Conservation (phyloP, 805 yeast species). For the Pichia ethanolica region DNA sequence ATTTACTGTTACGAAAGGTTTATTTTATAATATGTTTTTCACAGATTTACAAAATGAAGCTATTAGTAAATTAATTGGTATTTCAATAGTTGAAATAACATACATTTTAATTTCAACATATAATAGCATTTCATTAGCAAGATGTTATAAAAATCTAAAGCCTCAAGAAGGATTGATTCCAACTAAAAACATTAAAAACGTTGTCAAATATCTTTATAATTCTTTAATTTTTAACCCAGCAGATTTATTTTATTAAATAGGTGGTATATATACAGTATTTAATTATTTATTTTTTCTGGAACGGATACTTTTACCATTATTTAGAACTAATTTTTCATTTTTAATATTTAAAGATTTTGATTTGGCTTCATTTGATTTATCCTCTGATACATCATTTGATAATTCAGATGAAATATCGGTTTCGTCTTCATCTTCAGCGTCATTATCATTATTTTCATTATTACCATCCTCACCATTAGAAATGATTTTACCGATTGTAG, state of each 20-base stretch:
- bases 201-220: background rate
- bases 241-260: background rate
- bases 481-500: background rate
- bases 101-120: background rate
- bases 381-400: background rate
- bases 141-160: background rate
- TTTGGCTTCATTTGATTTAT: background rate
- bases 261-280: background rate
- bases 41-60: background rate
- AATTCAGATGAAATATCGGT: constrained; percentile 15
- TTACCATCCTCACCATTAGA: background rate
- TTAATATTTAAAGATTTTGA: no score
- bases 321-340: background rate
- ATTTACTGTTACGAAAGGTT: background rate
- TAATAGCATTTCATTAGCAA: background rate
- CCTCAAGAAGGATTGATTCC: background rate
- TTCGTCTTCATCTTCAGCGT: constrained; percentile 1
- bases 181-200: background rate
- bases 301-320: constrained; percentile 8
- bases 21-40: background rate
- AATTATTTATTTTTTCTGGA: constrained; percentile 5
- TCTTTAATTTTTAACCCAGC: background rate
- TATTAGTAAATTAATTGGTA: background rate
- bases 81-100: background rate
- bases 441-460: background rate